phyloP scores from a whole-genome alignment of 1,284 basidiomycete species.

The Trichosporon sp. region DNA sequence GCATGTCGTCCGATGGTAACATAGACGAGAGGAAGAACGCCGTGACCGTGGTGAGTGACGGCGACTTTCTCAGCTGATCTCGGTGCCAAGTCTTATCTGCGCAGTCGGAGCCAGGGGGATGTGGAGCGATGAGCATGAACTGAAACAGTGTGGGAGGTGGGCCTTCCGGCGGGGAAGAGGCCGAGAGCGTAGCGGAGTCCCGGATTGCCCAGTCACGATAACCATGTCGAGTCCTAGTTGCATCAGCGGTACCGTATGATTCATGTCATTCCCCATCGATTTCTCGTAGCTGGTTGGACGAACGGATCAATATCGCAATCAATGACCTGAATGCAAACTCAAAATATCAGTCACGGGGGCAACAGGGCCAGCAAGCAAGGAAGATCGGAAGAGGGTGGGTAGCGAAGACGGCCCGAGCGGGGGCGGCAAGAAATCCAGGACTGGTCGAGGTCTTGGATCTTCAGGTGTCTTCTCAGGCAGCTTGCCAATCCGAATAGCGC shows the following conservation, averaged over 20 bases:
- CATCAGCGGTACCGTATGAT: background rate
- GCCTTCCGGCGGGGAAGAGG: background rate
- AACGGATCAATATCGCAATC: background rate
- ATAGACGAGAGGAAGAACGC: background rate
- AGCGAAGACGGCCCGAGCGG: background rate
- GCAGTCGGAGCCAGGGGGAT: background rate
- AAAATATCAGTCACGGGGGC: constrained; percentile 13
- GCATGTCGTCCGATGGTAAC: background rate
- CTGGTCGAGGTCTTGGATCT: too few relatives aligned
- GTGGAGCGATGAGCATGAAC: background rate
- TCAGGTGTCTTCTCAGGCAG: too few relatives aligned
- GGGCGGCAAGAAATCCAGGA: background rate
- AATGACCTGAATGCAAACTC: constrained; percentile 1
- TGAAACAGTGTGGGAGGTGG: background rate
- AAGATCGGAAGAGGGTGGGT: background rate
- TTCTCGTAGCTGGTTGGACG: background rate
- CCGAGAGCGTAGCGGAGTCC: background rate
- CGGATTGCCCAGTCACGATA: background rate
- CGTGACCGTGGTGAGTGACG: background rate
- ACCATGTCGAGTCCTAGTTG: background rate
- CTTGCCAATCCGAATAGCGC: background rate
- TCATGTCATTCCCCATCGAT: background rate
- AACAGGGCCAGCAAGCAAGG: background rate
- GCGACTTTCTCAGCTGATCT: background rate
- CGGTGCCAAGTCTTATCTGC: background rate